Base-by-base conservation (phyloP, 768 basidiomycete species). In the Xanthoconium purpureum region DNA sequence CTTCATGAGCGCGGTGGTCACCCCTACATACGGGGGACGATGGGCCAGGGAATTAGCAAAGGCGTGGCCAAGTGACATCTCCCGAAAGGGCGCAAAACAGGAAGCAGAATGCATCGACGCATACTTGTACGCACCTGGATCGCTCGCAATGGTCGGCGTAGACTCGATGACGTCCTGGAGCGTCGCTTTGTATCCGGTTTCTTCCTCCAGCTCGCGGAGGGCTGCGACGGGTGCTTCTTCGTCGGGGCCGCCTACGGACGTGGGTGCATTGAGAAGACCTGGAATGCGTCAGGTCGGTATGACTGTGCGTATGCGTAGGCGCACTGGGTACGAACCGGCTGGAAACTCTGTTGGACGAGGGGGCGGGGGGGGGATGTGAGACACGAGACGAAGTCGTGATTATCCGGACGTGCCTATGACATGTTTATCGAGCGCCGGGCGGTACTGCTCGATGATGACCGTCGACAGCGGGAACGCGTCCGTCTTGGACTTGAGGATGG, bases 1-100 rank as follows among this genome's bases (percentile, higher is more conserved):
- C 64, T 91, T 87, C 91, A 95, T 95, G 67, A 90, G 96, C 13
- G 95, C 90, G 43, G 85, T 93, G 18, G 91, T 89, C 94, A 98
- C 94, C 11, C 95, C 94, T 91, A 50, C 7, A 47, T 15, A n/a
- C 13, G 13, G 24, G 28, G 12, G 29, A 6, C 6, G 9, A 15
- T 32, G 29, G 6, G n/a, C 7, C 46, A 6, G 6, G 14, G 5
- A 3, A 5, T 13, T 11, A 47, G 32, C 30, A n/a, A 6, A 3
- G 6, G 32, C n/a, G 33, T 8, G 24, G 24, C 24, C 24, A 2
- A 24, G 24, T 24, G 24, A 24, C 24, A 4, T 24, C 24, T 24
- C 2, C 24, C 24, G 24, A 24, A 24, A 24, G 24, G 24, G 24
- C 24, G 24, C 24, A 24, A 24, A 24, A 4, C 4, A 24, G 24